Base-by-base conservation (phyloP, 1,284 basidiomycete genomes). In the Ceratobasidium sp. region DNA sequence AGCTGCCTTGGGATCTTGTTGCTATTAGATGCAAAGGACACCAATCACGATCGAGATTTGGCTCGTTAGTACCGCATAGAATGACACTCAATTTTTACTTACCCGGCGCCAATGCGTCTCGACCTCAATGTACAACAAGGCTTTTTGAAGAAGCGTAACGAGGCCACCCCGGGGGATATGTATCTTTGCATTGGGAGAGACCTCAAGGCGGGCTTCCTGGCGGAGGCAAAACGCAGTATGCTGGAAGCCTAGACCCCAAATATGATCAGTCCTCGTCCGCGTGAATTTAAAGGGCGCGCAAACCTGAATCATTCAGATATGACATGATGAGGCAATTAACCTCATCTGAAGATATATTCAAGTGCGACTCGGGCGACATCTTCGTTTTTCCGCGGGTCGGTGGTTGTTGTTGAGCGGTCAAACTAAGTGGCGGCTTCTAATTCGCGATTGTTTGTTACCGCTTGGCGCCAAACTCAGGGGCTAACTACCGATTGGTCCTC, bases 161-260 rank as follows among this genome's bases (percentile, higher is more conserved):
- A 94, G 84, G 76, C 93, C 90, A 10, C 92, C 92, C 20, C 91
- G 86, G n/a, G 87, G 89, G 29, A 94, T 86, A 72, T 90, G 86
- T 8, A 72, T 53, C 49, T 75, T 74, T 40, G 75, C 70, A 73
- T 87, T 82, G 38, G 86, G 82, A 3, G 89, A 89, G 69, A 82
- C 82, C 68, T 90, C 87, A 52, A 93, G 82, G 29, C 84, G 83
- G 22, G 84, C 85, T 77, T 94, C 92, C 72, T 81, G 85, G 47
- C 86, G 86, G 45, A 93, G 81, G 32, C 86, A 83, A 78, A 90
- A 94, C 8, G 91, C 89, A 53, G 90, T 87, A 75, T 94, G 91
- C 45, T 84, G 82, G 76, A 93, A 91, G 55, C 91, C 91, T 90
- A 29, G 57, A 35, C 29, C 17, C 6, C 6, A 15, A 65, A 45